Evolutionary conservation across 106 monocot species (phyloP), one percentile per base, ranked within the genome.

Genomic region (Hemerocallis citrina): DNA sequence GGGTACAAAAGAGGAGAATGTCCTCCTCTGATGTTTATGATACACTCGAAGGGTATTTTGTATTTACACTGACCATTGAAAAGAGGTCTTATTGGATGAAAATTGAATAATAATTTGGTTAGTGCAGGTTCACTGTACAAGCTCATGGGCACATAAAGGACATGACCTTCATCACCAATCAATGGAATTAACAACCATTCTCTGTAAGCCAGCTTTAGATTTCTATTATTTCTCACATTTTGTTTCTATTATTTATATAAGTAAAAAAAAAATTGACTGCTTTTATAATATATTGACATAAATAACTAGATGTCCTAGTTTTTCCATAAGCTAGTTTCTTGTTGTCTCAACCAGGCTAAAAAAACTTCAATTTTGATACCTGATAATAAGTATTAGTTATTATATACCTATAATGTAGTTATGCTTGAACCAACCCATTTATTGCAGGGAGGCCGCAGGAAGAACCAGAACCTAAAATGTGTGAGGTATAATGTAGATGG

Each of bases 381-480:
- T 50, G 27, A 50, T 25, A 13, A 1, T n/a, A n/a, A n/a, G n/a
- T n/a, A n/a, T 27, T 50, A 27, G 12, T 48, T 48, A 50, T 25
- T 14, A 24, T 1, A 50, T 25, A 50, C 13, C 50, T 50, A 32
- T 31, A 54, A 54, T 5, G 13, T 54, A 32, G 32, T 31, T 32
- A 32, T 54, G 54, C 54, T 32, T 54, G 29, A 54, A 16, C 54
- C 30, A 0, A 5, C 54, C 31, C 6, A 36, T 62, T 72, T 63
- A 9, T 76, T 80, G 76, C 77, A 92, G 92, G 86, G 86, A 86
- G 35, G 80, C n/a, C n/a, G 92, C 41, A 86, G 59, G 55, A 92
- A 83, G 81, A 92, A 83, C 66, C 80, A 92, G 67, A 92, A 92
- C 60, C 37, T 92, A 68, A 92, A 83, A 78, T 92, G 92, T 70